A percentile compares a stretch with the other conserved stretches of the same genome.
phyloP scores from a whole-genome alignment of 306 rosid genomes.

The Castanospermum australe region DNA sequence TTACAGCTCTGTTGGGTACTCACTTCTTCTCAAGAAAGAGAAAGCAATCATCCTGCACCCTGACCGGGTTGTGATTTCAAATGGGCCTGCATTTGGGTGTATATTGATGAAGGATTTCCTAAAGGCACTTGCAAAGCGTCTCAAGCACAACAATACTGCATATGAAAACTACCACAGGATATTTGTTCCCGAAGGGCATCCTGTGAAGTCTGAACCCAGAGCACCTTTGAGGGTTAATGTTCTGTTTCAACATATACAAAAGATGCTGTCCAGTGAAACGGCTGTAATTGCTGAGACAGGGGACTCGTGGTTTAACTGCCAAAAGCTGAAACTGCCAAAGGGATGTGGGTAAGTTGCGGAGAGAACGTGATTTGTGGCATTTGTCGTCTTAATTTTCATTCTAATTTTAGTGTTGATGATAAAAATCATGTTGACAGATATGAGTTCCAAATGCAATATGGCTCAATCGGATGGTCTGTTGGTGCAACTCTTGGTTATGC shows the following conservation, averaged over 20 bases:
- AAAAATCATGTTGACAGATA: constrained; percentile 39
- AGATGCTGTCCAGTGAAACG: constrained; percentile 45
- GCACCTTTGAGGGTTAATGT: constrained; percentile 67
- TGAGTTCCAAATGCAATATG: constrained; percentile 77
- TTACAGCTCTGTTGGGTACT: constrained; percentile 70
- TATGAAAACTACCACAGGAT: constrained; percentile 57
- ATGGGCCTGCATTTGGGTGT: constrained; percentile 65
- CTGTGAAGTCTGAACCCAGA: constrained; percentile 45
- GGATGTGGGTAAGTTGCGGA: constrained; percentile 55
- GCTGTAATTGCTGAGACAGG: constrained; percentile 79
- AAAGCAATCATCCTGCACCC: constrained; percentile 62
- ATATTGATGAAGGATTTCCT: constrained; percentile 66
- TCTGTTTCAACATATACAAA: constrained; percentile 57
- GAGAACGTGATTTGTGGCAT: background rate
- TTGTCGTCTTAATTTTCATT: background rate
- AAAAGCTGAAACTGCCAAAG: constrained; percentile 56
- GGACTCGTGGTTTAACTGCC: constrained; percentile 77
- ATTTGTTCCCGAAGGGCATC: constrained; percentile 60
- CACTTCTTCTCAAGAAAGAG: constrained; percentile 65
- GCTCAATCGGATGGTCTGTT: constrained; percentile 70
- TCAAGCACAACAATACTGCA: constrained; percentile 42
- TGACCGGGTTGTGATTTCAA: constrained; percentile 48
- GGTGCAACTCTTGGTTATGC: constrained; percentile 77
- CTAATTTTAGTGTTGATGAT: background rate
- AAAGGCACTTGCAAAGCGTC: constrained; percentile 38